A percentile compares a stretch with the other conserved stretches of the same genome.
phyloP scores from a whole-genome alignment of 176 grass and related monocot species.

The Pontederia paniculata region DNA sequence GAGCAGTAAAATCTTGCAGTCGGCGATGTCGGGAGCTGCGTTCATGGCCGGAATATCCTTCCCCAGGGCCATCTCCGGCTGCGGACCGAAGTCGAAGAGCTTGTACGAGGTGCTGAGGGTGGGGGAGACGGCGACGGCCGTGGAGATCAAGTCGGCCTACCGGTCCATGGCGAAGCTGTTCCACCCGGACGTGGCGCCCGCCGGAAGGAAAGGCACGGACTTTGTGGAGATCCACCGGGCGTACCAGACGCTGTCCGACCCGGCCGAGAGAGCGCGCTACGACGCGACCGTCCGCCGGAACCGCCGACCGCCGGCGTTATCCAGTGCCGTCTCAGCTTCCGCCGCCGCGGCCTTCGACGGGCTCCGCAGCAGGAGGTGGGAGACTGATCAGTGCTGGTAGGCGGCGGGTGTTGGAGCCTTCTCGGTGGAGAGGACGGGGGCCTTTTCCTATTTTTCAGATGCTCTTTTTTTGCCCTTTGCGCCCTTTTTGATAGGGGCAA shows the following conservation, averaged over 20 bases:
- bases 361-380: constrained; percentile 37
- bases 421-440: no score
- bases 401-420: neutral
- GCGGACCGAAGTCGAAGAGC: no score
- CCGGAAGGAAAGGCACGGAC: neutral
- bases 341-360: neutral
- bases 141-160: constrained; percentile 83
- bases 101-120: constrained; percentile 73
- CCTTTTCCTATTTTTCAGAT: no score
- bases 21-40: no score
- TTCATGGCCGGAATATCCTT: no score
- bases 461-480: no score
- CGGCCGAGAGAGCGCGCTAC: constrained; percentile 30
- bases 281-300: constrained; percentile 31
- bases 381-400: constrained; percentile 55
- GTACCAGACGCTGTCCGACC: constrained; percentile 58
- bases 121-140: constrained; percentile 28
- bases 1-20: no score
- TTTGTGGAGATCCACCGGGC: constrained; percentile 55
- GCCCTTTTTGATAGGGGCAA: no score
- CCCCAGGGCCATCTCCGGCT: no score
- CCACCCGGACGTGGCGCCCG: constrained; percentile 50
- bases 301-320: neutral
- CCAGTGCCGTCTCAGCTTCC: no score
- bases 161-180: constrained; percentile 42